Evolutionary conservation across 371 early-diverging fungal genomes (phyloP).

Genomic region (Synchytrium microbalum): DNA sequence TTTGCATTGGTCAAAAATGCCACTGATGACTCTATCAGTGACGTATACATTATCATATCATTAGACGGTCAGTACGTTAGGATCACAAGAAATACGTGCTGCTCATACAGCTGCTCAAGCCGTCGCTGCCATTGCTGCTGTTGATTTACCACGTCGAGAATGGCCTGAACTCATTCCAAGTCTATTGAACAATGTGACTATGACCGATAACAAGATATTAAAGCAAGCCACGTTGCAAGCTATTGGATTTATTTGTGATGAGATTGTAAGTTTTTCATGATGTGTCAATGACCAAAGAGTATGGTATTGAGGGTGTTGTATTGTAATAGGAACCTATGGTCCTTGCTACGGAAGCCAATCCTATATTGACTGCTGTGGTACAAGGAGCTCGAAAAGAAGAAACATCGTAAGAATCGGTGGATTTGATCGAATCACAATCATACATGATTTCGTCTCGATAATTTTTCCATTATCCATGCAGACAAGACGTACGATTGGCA

Average conservation of each 20-base stretch:
- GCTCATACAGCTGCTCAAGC: slow-evolving; percentile 71
- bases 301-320: not conserved
- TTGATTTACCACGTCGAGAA: slow-evolving; percentile 74
- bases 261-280: slow-evolving; percentile 48
- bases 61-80: slow-evolving; percentile 63
- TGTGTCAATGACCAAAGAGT: not conserved
- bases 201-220: slow-evolving; percentile 40
- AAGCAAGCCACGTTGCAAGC: slow-evolving; percentile 75
- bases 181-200: slow-evolving; percentile 64
- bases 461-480: slow-evolving; percentile 17
- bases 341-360: slow-evolving; percentile 66
- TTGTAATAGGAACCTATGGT: slow-evolving; percentile 58
- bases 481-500: slow-evolving; percentile 75
- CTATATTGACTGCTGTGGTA: slow-evolving; percentile 85
- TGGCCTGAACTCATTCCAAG: slow-evolving; percentile 80
- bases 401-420: slow-evolving; percentile 40
- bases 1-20: not conserved
- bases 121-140: slow-evolving; percentile 81
- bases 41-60: too few relatives aligned
- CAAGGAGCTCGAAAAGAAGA: slow-evolving; percentile 89
- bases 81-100: slow-evolving; percentile 52
- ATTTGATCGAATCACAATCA: not conserved
- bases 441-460: not conserved
- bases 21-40: too few relatives aligned
- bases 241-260: slow-evolving; percentile 87